Base-by-base conservation (phyloP, 331 rosid species). In the Rhamnella rubrinervis region DNA sequence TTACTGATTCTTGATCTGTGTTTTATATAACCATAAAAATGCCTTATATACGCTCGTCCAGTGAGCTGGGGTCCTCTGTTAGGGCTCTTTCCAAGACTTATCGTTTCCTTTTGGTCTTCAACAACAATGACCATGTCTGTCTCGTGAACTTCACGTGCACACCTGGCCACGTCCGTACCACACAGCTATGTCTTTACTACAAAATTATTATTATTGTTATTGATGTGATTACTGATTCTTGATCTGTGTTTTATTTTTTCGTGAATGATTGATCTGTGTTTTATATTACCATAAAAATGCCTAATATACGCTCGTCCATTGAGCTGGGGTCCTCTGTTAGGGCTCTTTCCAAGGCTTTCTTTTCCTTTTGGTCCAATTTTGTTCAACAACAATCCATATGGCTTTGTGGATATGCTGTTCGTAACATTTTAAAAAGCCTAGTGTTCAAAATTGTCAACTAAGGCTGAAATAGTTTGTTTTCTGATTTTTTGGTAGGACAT, bases 61-160 rank as follows among this genome's bases (percentile, higher is more conserved):
- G 49, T 8, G 49, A 8, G 49, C 49, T 41, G 49, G 49, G 49
- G 12, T 13, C 49, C 49, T 41, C 13, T 41, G 49, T 41, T 41
- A 41, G 49, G 13, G 49, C 10, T 0, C 2, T 41, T 41, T 26
- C 4, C 31, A 26, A 3, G 31, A 26, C 2, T 41, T 7, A n/a
- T 41, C 13, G 10, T 41, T 7, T 41, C 49, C 11, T 50, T 40
- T 63, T 63, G 35, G 67, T 40, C 35, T 40, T 40, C 53, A 40
- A 63, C 20, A 4, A 1, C 7, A 63, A 12, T 20, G n/a, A 39
- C 68, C 88, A 69, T 71, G 80, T 25, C 50, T 35, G 61, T 59
- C 84, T 41, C 67, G 72, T 84, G 87, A 75, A 70, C 55, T 52
- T 80, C 89, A 80, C 88, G 82, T 80, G 89, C 78, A 46, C 31